Evolutionary conservation across 768 basidiomycete species (phyloP).

Genomic region (Filobasidium wieringae): DNA sequence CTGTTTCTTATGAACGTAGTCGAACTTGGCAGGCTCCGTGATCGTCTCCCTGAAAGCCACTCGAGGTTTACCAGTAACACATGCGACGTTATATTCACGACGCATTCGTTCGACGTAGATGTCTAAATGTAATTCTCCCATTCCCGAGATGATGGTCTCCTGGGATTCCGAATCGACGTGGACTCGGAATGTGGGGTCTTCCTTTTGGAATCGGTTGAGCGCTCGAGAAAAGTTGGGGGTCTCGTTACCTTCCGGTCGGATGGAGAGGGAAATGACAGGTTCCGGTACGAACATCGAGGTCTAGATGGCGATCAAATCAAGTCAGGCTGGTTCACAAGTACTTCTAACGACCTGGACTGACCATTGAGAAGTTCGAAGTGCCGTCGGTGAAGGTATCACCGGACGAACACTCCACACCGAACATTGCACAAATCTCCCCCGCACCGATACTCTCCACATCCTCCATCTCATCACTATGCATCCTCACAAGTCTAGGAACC

Average conservation of each 20-base stretch:
- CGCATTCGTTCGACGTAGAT: slow-evolving; percentile 99
- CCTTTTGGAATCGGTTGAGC: slow-evolving; percentile 92
- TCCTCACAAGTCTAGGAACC: slow-evolving; percentile 84
- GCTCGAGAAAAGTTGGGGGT: slow-evolving; percentile 94
- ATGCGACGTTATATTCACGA: slow-evolving; percentile 89
- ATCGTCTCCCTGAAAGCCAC: slow-evolving; percentile 96
- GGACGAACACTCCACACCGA: slow-evolving; percentile 94
- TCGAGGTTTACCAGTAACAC: slow-evolving; percentile 84
- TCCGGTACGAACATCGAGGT: slow-evolving; percentile 98
- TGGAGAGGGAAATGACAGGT: slow-evolving; percentile 89
- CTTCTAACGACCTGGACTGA: too few species aligned
- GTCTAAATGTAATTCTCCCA: slow-evolving; percentile 97
- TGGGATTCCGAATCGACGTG: slow-evolving; percentile 89
- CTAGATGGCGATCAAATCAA: too few species aligned
- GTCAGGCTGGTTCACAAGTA: too few species aligned
- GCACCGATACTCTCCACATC: slow-evolving; percentile 87
- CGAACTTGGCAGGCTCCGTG: slow-evolving; percentile 66
- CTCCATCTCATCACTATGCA: slow-evolving; percentile 99
- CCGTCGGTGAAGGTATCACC: slow-evolving; percentile 98
- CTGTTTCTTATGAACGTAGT: slow-evolving; percentile 95
- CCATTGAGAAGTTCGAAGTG: slow-evolving; percentile 82
- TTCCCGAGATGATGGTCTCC: slow-evolving; percentile 99
- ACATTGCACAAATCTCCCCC: slow-evolving; percentile 98
- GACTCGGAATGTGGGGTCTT: slow-evolving; percentile 97
- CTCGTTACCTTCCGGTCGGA: slow-evolving; percentile 83